Percentiles rank a stretch among this genome's conserved stretches.
Conservation (phyloP, 805 yeast genomes). For the Candida coquimbonensis region DNA sequence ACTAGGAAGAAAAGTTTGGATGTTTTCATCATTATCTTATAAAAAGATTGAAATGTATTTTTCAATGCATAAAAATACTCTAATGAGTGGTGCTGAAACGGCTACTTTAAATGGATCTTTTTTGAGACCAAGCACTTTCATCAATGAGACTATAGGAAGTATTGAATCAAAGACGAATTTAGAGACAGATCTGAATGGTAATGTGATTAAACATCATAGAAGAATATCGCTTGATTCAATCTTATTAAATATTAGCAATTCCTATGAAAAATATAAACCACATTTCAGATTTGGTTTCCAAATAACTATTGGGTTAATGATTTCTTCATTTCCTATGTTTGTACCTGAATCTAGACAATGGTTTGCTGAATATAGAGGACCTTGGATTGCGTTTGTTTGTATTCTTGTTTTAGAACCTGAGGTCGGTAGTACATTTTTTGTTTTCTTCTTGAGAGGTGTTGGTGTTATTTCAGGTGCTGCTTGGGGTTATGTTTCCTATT, state of each 20-base stretch:
- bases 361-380: slow-evolving; percentile 41
- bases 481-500: slow-evolving; percentile 43
- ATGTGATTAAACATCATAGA: background rate
- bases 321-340: slow-evolving; percentile 46
- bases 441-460: slow-evolving; percentile 38
- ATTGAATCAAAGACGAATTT: background rate
- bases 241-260: background rate
- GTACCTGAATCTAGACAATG: slow-evolving; percentile 39
- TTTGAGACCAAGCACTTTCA: background rate
- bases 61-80: slow-evolving; percentile 16
- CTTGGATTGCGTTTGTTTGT: slow-evolving; percentile 50
- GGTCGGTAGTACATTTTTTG: slow-evolving; percentile 43
- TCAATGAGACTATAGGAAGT: background rate
- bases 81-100: slow-evolving; percentile 25
- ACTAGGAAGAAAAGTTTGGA: slow-evolving; percentile 36
- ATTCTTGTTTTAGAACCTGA: slow-evolving; percentile 43
- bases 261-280: slow-evolving; percentile 17
- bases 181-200: slow-evolving; percentile 1
- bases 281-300: slow-evolving; percentile 42
- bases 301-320: slow-evolving; percentile 36
- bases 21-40: slow-evolving; percentile 30
- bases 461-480: slow-evolving; percentile 42
- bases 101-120: slow-evolving; percentile 28
- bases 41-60: slow-evolving; percentile 32
- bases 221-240: background rate